phyloP scores from a whole-genome alignment of 2,329 filamentous ascomycete genomes.

The Neofusicoccum laricinum region DNA sequence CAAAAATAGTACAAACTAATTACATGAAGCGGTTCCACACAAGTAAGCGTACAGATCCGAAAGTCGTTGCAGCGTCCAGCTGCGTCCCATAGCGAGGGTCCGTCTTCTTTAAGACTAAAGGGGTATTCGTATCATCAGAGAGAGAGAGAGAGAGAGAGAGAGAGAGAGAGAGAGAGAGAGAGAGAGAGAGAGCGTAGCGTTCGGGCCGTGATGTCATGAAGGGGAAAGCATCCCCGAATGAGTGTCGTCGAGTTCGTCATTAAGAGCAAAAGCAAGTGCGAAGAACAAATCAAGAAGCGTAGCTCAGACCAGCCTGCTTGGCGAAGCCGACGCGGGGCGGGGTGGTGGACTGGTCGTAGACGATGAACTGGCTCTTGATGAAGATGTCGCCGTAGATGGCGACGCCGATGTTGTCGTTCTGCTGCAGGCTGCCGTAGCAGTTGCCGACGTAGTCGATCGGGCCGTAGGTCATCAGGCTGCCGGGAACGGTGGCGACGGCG shows the following conservation, averaged over 20 bases:
- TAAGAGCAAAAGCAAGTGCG: neutral
- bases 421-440: slow-evolving; percentile 78
- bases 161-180: neutral
- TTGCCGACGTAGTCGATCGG: slow-evolving; percentile 36
- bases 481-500: slow-evolving; percentile 52
- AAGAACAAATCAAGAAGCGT: neutral
- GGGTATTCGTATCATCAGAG: no score
- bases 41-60: no score
- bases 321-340: slow-evolving; percentile 10
- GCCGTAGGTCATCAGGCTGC: slow-evolving; percentile 55
- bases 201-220: neutral
- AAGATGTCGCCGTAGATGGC: slow-evolving; percentile 76
- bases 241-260: neutral
- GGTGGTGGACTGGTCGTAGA: slow-evolving; percentile 3
- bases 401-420: slow-evolving; percentile 53
- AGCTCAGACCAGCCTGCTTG: slow-evolving; percentile 3
- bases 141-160: neutral
- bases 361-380: slow-evolving; percentile 71
- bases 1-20: no score
- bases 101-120: no score
- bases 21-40: no score
- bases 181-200: neutral
- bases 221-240: neutral
- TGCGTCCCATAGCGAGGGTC: no score
- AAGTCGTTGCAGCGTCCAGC: no score